A percentile compares a stretch with the other conserved stretches of the same genome.
These are phyloP conservation scores for Melaleuca quinquenervia DNA, from an alignment of 345 rosid species.

Conservation along the genomic window DNA sequence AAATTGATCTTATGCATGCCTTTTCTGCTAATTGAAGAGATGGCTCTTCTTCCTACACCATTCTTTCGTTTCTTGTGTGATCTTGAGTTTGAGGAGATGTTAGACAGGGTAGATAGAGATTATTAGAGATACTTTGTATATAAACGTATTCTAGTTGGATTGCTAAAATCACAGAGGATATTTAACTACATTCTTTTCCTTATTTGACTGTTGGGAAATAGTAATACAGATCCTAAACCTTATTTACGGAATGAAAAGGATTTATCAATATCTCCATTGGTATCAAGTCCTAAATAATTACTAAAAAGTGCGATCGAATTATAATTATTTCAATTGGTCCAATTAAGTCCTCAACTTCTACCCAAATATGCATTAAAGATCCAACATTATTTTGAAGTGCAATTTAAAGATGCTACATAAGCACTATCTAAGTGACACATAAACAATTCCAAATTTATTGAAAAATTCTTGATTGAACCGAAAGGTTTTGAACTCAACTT, in stretches of 20 bases:
- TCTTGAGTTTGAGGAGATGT: background rate
- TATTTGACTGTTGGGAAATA: background rate
- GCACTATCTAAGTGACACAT: background rate
- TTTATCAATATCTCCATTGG: background rate
- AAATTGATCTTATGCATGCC: background rate
- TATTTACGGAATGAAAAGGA: fast-evolving
- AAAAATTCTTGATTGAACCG: background rate
- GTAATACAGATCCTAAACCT: background rate
- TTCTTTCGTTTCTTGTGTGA: background rate
- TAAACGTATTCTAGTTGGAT: background rate
- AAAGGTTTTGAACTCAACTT: background rate
- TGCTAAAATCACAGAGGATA: background rate
- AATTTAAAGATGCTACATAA: background rate
- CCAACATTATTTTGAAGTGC: background rate
- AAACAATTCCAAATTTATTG: background rate
- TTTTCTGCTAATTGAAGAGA: background rate
- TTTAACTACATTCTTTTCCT: background rate
- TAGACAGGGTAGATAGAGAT: background rate
- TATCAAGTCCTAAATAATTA: background rate
- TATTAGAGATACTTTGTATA: background rate
- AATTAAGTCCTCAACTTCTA: background rate
- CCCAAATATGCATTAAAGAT: background rate
- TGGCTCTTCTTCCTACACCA: background rate
- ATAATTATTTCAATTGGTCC: background rate
- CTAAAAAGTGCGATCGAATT: background rate